Base-by-base conservation (phyloP, 2,329 filamentous ascomycete species). In the Nigrospora osmanthi region DNA sequence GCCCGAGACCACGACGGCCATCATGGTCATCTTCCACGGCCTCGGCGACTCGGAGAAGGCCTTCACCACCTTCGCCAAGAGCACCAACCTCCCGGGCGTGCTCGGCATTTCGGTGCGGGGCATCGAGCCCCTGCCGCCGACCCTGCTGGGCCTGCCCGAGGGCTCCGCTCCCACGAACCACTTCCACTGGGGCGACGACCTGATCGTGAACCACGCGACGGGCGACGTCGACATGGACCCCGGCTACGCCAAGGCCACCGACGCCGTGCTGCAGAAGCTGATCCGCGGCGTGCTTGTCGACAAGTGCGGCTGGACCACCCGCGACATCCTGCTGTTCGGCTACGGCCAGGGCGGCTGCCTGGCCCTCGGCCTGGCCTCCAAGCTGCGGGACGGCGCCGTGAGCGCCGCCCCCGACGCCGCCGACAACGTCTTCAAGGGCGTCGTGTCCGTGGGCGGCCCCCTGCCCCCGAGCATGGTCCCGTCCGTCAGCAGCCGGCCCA, bases 21-120 rank as follows among this genome's bases (percentile, higher is more conserved):
- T 94, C 53, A 79, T 95, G 49, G 68, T 95, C 58, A 77, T 95
- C 42, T 80, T 95, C 47, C 89, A 95, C 64, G 89, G 89, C 51
- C 77, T 95, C 12, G 89, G 89, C 50, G 89, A 95, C 66, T 80
- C 76, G 32, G 77, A 87, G 48, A 57, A 61, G 3, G 73, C 85
- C 33, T 94, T 93, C 62, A 75, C 78, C 48, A 67, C 68, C 38
- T 85, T 95, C 49, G 87, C 82, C 16, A 70, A 72, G 46, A 80
- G 79, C 53, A 67, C 95, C 49, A 72, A 76, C 49, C 78, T 95
- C 3, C 88, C 89, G 0, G 86, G 89, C 57, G 89, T 89, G 43
- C 76, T 83, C 46, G 81, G 81, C 55, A 76, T 95, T 44, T 78
- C 87, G 7, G 70, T 94, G 36, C 85, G 85, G 57, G 89, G 83